Base-by-base conservation (phyloP, 768 basidiomycete genomes). In the Suillus americanus region DNA sequence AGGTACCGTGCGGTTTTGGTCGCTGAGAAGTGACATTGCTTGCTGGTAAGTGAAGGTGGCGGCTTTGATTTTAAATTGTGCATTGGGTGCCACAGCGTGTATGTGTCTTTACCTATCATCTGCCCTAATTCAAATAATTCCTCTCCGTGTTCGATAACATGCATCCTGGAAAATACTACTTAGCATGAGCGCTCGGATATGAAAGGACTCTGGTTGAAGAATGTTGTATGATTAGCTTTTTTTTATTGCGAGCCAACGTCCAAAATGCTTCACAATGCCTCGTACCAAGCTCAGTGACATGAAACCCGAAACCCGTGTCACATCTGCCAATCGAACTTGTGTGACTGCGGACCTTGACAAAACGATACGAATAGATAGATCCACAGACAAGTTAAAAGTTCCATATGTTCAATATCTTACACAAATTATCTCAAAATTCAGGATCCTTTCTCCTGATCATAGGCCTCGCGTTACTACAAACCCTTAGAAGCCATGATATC, bases 1-100 rank as follows among this genome's bases (percentile, higher is more conserved):
- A 71, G 78, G 28, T 78, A 78, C 18, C 72, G 77, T 8, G 78
- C 68, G 0, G 75, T 78, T 3, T 50, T 78, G 62, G 70, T 69
- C 8, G 70, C 60, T 38, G 13, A 55, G n/a, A 35, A 59, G 23
- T 30, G 28, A 51, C 8, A 18, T 38, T 30, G 10, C 7, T 38
- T 30, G 10, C 7, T 41, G 25, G 33, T 3, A 30, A 33, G 23
- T 61, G 5, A 61, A 50, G 25, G 43, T 13, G 43, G 51, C 28
- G 28, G 13, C 18, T 20, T n/a, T 30, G 5, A 51, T 13, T 51
- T 16, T n/a, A 12, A 20, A 8, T 30, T 54, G 8, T 23, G 28
- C 16, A 23, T n/a, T 25, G 13, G 9, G 40, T 8, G 10, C 33
- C 30, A 20, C n/a, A 3, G 5, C 20, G 6, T 33, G 20, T 53